phyloP scores from a whole-genome alignment of 176 grass and related monocot species.

The Zoysia pacifica region DNA sequence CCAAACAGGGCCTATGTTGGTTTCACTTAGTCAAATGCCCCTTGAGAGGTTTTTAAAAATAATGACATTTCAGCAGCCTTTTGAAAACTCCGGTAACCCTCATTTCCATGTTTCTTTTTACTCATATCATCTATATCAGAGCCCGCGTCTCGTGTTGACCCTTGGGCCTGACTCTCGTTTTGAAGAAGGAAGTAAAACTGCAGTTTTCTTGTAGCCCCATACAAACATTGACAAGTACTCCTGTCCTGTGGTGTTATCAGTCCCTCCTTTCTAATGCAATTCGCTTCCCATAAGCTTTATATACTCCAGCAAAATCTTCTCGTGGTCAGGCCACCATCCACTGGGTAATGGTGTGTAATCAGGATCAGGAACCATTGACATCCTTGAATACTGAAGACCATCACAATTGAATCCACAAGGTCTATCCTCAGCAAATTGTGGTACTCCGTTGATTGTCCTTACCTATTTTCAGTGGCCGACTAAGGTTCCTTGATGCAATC shows the following conservation, averaged over 20 bases:
- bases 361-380: constrained; percentile 96
- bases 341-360: constrained; percentile 79
- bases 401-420: constrained; percentile 79
- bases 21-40: constrained; percentile 3
- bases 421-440: constrained; percentile 93
- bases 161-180: constrained; percentile 48
- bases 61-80: constrained; percentile 44
- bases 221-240: constrained; percentile 78
- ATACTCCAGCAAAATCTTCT: constrained; percentile 83
- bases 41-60: constrained; percentile 8
- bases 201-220: constrained; percentile 98
- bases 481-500: constrained; percentile 96
- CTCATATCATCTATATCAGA: constrained; percentile 49
- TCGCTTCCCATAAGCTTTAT: constrained; percentile 73
- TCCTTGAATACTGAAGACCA: constrained; percentile 90
- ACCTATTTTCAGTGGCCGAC: constrained; percentile 96
- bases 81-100: constrained; percentile 23
- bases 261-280: constrained; percentile 76
- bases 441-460: constrained; percentile 91
- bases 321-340: constrained; percentile 81
- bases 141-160: constrained; percentile 44
- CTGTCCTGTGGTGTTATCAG: constrained; percentile 80
- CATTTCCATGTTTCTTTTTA: constrained; percentile 39
- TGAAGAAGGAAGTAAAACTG: constrained; percentile 53
- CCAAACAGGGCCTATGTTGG: not conserved